Base-by-base conservation (phyloP, 768 basidiomycete species). In the Coprinopsis sp. region DNA sequence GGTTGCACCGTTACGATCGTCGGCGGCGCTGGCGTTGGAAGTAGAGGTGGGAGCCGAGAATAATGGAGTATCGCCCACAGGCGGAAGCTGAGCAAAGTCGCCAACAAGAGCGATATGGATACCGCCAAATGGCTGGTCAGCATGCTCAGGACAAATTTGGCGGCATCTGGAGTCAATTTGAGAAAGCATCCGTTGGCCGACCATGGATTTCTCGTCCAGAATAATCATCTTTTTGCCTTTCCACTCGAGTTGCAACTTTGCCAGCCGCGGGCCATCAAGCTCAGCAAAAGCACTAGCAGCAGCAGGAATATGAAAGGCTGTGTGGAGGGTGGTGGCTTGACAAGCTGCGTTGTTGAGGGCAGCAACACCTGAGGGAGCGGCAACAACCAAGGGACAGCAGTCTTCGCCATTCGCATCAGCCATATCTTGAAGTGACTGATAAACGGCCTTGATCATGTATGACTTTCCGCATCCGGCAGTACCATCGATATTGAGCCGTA, bases 381-480 rank as follows among this genome's bases (percentile, higher is more conserved):
- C 25, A 10, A 52, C 38, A 6, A 54, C 45, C 8, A 50, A 40
- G 16, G 62, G 56, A 45, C 60, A 56, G 4, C 54, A 54, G n/a
- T n/a, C n/a, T 24, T 38, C 45, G 41, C 43, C 51, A 22, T 31
- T 10, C 11, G 50, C 46, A 39, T 34, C 14, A 10, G 42, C 37
- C 36, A 53, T 37, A 13, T 60, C 37, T 10, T 52, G 11, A 7
- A 62, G 49, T 8, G 53, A 54, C 24, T 51, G 23, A 27, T 53
- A 58, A n/a, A 60, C 56, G 8, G 54, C 46, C 49, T 57, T 56
- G 21, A 62, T 63, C 0, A 61, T 45, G 36, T 56, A 57, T 27
- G 62, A 55, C 44, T 62, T 63, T 33, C 60, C 56, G 36, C 54
- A 55, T 13, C 61, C 61, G n/a, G 60, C 58, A n/a, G 59, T 58